Percentiles rank a stretch among this genome's conserved stretches.
These are phyloP conservation scores for Ceratocystiopsis sp. DNA, from an alignment of 2,329 filamentous ascomycete species.

Conservation along the genomic window DNA sequence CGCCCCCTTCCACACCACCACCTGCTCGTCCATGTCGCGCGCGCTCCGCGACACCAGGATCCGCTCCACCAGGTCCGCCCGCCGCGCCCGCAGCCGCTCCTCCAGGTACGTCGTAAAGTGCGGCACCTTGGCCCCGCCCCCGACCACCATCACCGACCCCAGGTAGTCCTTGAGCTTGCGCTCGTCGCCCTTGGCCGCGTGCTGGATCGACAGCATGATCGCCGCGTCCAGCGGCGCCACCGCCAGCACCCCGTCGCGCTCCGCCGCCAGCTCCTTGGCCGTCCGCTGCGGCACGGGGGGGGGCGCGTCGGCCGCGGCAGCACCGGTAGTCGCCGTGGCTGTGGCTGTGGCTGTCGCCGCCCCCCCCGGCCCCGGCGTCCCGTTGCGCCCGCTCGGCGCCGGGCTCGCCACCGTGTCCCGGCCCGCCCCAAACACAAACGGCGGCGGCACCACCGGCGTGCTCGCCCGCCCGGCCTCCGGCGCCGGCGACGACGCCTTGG, in stretches of 20 bases:
- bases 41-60: slow-evolving; percentile 55
- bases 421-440: slow-evolving; percentile 36
- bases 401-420: slow-evolving; percentile 31
- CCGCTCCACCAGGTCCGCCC: slow-evolving; percentile 41
- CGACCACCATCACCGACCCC: slow-evolving; percentile 78
- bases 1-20: slow-evolving; percentile 95
- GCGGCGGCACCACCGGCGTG: slow-evolving; percentile 43
- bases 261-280: slow-evolving; percentile 38
- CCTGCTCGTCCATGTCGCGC: slow-evolving; percentile 86
- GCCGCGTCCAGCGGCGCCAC: slow-evolving; percentile 73
- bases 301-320: slow-evolving; percentile 1
- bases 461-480: slow-evolving; percentile 47
- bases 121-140: slow-evolving; percentile 66
- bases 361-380: slow-evolving; percentile 21
- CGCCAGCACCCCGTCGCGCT: slow-evolving; percentile 68
- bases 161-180: slow-evolving; percentile 85
- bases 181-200: slow-evolving; percentile 76
- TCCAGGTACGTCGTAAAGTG: slow-evolving; percentile 72
- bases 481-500: slow-evolving; percentile 71
- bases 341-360: neutral
- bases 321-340: neutral
- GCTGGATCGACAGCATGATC: slow-evolving; percentile 74
- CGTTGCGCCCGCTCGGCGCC: slow-evolving; percentile 34
- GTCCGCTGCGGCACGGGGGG: slow-evolving; percentile 25
- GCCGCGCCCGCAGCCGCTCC: slow-evolving; percentile 53